Base-by-base conservation (phyloP, 108 stramenopile species). In the Mediolabrus comicus region DNA sequence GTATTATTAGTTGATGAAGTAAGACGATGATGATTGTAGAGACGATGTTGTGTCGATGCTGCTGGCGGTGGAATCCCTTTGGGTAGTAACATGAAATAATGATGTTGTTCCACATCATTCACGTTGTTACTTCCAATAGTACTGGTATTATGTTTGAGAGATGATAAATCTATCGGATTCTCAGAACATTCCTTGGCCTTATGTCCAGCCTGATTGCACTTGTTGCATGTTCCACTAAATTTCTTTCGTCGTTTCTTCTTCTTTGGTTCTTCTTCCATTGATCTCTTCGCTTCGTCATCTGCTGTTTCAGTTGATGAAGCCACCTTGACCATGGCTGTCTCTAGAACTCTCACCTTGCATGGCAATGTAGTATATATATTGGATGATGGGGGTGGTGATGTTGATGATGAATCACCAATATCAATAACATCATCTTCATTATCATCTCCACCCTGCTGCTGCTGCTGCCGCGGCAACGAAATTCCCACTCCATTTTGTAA, bases 401-500 rank as follows among this genome's bases (percentile, higher is more conserved):
- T 1, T 14, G 14, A 38, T 41, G 41, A 19, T 16, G 1, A 41
- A 4, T 41, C 41, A 41, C 41, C n/a, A 19, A 16, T 4, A 16
- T 6, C 6, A 3, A 2, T 17, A 1, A 17, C 41, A 41, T 41
- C 39, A n/a, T 41, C 17, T 16, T 41, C 41, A 41, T n/a, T 4
- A 43, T 43, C 0, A 39, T 39, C 38, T 10, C 0, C n/a, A n/a
- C n/a, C n/a, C n/a, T n/a, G n/a, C 24, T 2, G 54, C 29, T 56
- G 31, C 31, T 32, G 35, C 13, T 60, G 4, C 0, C 3, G 25
- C 12, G 69, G 59, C n/a, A 61, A 35, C 25, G 35, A 22, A 57
- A 65, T 67, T 17, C 73, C 27, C 26, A 85, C 60, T 22, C 88
- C 86, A 53, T 59, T 76, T 36, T 74, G 59, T 5, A 90, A 69